Base-by-base conservation (phyloP, 2,329 filamentous ascomycete genomes). In the Phyllosticta citriasiana region DNA sequence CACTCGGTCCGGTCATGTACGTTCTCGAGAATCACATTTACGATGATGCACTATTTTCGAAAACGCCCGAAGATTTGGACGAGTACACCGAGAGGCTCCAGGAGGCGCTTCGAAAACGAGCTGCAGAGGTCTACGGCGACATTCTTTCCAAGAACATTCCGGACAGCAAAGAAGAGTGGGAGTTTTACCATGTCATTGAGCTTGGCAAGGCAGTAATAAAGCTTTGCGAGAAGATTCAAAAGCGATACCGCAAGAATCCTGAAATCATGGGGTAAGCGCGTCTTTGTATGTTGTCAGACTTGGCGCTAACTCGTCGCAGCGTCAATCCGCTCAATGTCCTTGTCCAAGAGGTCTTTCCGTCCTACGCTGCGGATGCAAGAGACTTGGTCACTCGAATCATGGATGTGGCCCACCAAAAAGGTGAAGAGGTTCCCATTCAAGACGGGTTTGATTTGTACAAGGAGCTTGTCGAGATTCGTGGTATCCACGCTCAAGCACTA, bases 371-470 rank as follows among this genome's bases (percentile, higher is more conserved):
- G 65, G 93, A 99, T 73, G 89, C 91, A 4, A 84, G 88, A 64
- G 91, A 93, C 68, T 85, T 99, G 65, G 86, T 97, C 52, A 82
- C 86, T 66, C 83, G 88, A 60, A 94, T 97, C 64, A 80, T 97
- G 65, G 82, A 88, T 62, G 82, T 87, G 59, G 85, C 88, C 24
- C 83, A 88, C 65, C 82, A 84, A 35, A 84, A 82, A 58, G 86
- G 84, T 14, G 81, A 86, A 60, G 91, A 96, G 67, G 85, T 97
- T 56, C 86, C 88, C 50, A 84, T 97, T 26, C 84, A 96, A 69
- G 94, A 99, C 72, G 94, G 93, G 0, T 97, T 99, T 72, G 89
- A 95, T 66, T 77, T 99, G 19, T 99, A 99, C 77, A 88, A 85
- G 68, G 91, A 96, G 69, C 79, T 99, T 61, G 87, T 93, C 22